These are phyloP conservation scores for Lentinula boryana DNA, from an alignment of 768 basidiomycete species.

Conservation along the genomic window DNA sequence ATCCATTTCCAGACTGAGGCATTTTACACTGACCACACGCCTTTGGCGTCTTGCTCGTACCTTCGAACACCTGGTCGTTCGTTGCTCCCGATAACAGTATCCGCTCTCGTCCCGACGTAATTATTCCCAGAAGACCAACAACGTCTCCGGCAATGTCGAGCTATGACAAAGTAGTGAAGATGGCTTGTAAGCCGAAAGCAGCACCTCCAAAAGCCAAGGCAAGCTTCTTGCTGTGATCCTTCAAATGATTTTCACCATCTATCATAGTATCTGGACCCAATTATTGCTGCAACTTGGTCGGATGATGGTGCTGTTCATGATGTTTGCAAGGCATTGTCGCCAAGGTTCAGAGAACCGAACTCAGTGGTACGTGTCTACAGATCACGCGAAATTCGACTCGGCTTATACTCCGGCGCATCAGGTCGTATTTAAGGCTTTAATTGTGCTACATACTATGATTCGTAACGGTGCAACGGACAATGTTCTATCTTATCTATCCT, in stretches of 20 bases:
- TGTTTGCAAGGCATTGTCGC: conserved; percentile 83
- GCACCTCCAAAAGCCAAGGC: conserved; percentile 96
- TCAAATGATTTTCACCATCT: conserved; percentile 6
- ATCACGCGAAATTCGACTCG: neutral
- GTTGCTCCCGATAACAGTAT: neutral
- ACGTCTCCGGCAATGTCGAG: conserved; percentile 49
- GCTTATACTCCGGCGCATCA: conserved; percentile 24
- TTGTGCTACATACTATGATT: conserved; percentile 95
- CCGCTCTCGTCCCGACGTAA: neutral
- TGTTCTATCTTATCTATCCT: conserved; percentile 76
- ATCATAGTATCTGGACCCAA: conserved; percentile 87
- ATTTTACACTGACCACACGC: neutral
- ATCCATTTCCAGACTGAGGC: neutral
- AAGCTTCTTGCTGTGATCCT: conserved; percentile 1
- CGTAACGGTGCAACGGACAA: conserved; percentile 96
- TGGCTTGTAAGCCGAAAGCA: conserved; percentile 96
- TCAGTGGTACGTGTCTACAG: conserved; percentile 60
- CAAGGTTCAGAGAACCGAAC: conserved; percentile 88
- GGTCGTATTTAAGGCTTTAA: conserved; percentile 97
- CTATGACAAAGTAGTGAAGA: conserved; percentile 89
- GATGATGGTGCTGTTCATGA: conserved; percentile 92
- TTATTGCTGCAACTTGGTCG: conserved; percentile 95
- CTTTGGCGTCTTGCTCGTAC: neutral
- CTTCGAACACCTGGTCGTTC: neutral
- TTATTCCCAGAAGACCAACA: neutral